phyloP scores from a whole-genome alignment of 2,329 filamentous ascomycete species.

The Emmonsiellopsis sp. region DNA sequence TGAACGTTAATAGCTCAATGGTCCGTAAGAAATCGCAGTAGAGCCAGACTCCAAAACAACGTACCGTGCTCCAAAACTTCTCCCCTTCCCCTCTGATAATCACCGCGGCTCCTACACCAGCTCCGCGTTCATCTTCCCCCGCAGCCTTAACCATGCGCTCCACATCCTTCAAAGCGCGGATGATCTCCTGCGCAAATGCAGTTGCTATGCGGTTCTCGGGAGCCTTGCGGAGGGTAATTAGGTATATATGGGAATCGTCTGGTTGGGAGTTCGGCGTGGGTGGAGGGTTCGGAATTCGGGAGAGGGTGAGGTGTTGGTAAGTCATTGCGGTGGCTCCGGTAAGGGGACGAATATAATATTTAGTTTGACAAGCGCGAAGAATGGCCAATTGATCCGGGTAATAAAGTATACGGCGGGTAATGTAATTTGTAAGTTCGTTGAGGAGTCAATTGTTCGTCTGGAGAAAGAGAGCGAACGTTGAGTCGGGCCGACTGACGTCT shows the following conservation, averaged over 20 bases:
- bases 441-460: too few species aligned
- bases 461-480: not conserved
- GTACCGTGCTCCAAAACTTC: slow-evolving; percentile 8
- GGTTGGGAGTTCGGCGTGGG: not conserved
- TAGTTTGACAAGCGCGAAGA: too few species aligned
- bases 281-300: slow-evolving; percentile 17
- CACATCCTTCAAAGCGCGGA: slow-evolving; percentile 34
- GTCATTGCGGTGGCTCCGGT: not conserved
- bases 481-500: too few species aligned
- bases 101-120: slow-evolving; percentile 31
- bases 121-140: slow-evolving; percentile 1
- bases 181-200: slow-evolving; percentile 39
- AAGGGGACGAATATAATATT: too few species aligned
- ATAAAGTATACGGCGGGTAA: too few species aligned
- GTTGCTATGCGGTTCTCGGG: slow-evolving; percentile 42
- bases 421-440: too few species aligned
- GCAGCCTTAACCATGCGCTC: slow-evolving; percentile 31
- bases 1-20: not conserved
- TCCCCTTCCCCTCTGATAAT: slow-evolving; percentile 38
- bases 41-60: not conserved
- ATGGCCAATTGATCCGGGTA: too few species aligned
- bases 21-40: not conserved
- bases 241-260: slow-evolving; percentile 31
- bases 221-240: slow-evolving; percentile 41
- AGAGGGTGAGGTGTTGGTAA: slow-evolving; percentile 31